These are phyloP conservation scores for Entelexis paramagnoliae DNA, from an alignment of 1,139 yeast genomes.

Conservation along the genomic window DNA sequence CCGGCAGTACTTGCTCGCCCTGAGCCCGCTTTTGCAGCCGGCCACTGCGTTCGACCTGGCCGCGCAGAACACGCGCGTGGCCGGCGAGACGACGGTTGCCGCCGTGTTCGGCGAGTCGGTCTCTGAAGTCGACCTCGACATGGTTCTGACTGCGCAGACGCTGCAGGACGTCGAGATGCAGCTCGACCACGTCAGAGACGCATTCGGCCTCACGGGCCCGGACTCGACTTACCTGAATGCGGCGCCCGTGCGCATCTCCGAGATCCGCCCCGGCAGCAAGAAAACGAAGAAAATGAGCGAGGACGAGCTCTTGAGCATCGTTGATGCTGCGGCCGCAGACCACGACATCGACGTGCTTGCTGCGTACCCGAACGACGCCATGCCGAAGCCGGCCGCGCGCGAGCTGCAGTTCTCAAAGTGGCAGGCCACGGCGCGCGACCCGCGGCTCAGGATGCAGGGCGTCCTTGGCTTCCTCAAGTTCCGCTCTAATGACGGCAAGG, in stretches of 20 bases:
- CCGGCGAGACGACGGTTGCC: constrained; percentile 25
- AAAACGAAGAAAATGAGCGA: constrained; percentile 21
- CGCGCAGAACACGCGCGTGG: constrained; percentile 30
- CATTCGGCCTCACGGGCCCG: constrained; percentile 38
- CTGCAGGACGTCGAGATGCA: constrained; percentile 41
- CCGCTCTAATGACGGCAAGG: constrained; percentile 73
- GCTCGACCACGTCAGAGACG: constrained; percentile 39
- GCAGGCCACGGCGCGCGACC: constrained; percentile 54
- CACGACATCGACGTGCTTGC: constrained; percentile 10
- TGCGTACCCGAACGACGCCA: constrained; percentile 20
- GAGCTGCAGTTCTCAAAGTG: constrained; percentile 64
- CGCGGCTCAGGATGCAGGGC: constrained; percentile 50
- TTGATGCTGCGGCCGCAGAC: constrained; percentile 10
- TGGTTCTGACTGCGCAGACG: constrained; percentile 39
- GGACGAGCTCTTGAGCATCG: constrained; percentile 17
- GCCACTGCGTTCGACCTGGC: constrained; percentile 51
- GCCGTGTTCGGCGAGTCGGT: constrained; percentile 25
- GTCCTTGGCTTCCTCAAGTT: constrained; percentile 68
- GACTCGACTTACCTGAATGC: constrained; percentile 29
- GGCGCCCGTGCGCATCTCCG: constrained; percentile 23
- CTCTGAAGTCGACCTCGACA: constrained; percentile 30
- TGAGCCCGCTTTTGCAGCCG: constrained; percentile 46
- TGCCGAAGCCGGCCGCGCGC: constrained; percentile 35
- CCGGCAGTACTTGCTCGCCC: constrained; percentile 45
- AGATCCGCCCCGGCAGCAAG: constrained; percentile 20